A percentile compares a stretch with the other conserved stretches of the same genome.
These are phyloP conservation scores for Sphaerulina musiva DNA, from an alignment of 2,329 filamentous ascomycete species.

Conservation along the genomic window DNA sequence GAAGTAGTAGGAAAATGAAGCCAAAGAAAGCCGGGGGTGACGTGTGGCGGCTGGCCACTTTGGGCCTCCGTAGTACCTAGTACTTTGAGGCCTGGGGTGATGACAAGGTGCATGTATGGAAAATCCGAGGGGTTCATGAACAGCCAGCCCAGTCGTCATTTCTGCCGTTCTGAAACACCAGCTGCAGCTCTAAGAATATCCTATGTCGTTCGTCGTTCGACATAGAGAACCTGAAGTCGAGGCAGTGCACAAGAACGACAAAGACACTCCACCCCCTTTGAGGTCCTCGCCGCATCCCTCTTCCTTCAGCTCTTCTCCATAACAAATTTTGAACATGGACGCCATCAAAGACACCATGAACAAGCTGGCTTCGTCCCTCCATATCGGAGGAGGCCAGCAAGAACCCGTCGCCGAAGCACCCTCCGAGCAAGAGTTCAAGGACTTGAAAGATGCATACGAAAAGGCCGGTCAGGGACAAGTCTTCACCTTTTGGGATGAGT, in stretches of 20 bases:
- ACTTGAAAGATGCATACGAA: conserved; percentile 65
- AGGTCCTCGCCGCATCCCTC: not conserved
- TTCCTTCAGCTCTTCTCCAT: not conserved
- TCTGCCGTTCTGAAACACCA: not conserved
- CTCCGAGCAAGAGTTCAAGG: conserved; percentile 58
- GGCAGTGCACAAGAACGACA: not conserved
- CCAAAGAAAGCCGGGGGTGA: no score
- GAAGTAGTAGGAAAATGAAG: no score
- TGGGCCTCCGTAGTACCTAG: no score
- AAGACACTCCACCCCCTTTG: not conserved
- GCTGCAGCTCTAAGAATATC: not conserved
- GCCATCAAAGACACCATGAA: conserved; percentile 21
- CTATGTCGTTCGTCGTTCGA: not conserved
- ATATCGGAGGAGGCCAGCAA: conserved; percentile 26
- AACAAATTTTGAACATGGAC: conserved; percentile 11
- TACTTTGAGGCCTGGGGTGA: no score
- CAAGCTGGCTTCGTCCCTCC: conserved; percentile 20
- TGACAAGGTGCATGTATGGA: no score
- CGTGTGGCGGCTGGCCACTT: no score
- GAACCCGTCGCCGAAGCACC: conserved; percentile 46
- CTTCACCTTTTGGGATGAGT: conserved; percentile 78
- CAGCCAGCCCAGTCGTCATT: not conserved
- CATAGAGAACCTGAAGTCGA: not conserved
- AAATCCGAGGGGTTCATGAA: no score
- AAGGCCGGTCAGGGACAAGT: conserved; percentile 74